phyloP scores from a whole-genome alignment of 2,329 filamentous ascomycete genomes.

The Pseudocercospora musae region DNA sequence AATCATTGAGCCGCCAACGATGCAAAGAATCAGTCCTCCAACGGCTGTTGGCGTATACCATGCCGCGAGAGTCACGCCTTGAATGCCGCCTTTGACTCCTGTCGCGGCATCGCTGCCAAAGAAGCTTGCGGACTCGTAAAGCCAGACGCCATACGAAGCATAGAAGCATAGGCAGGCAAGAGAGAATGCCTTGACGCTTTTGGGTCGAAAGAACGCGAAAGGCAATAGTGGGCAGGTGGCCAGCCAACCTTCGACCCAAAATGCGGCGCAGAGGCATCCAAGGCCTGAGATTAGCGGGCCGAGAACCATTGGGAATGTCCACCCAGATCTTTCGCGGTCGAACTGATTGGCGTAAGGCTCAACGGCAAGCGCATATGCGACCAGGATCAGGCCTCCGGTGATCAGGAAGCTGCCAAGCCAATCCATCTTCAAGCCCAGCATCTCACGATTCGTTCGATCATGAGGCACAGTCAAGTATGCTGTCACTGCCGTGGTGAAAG shows the following conservation, averaged over 20 bases:
- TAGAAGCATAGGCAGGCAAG: slow-evolving; percentile 38
- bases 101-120: slow-evolving; percentile 23
- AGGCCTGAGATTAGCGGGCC: slow-evolving; percentile 32
- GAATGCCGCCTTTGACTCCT: slow-evolving; percentile 20
- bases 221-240: slow-evolving; percentile 36
- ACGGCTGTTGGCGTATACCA: slow-evolving; percentile 38
- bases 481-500: slow-evolving; percentile 28
- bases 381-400: slow-evolving; percentile 35
- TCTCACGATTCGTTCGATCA: slow-evolving; percentile 31
- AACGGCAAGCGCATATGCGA: slow-evolving; percentile 36
- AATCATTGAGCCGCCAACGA: slow-evolving; percentile 31
- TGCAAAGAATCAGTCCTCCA: slow-evolving; percentile 34
- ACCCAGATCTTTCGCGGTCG: slow-evolving; percentile 21
- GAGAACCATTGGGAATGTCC: slow-evolving; percentile 29
- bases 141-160: slow-evolving; percentile 35
- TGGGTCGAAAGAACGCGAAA: slow-evolving; percentile 36
- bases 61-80: slow-evolving; percentile 31
- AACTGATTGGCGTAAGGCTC: slow-evolving; percentile 29
- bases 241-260: slow-evolving; percentile 36
- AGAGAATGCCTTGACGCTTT: slow-evolving; percentile 33
- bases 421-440: slow-evolving; percentile 37
- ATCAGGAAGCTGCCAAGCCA: slow-evolving; percentile 36
- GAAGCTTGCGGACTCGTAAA: slow-evolving; percentile 33
- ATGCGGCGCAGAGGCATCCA: slow-evolving; percentile 26
- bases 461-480: slow-evolving; percentile 35